Conservation (phyloP, 2,329 filamentous ascomycete genomes). For the Paraphoma sp. region DNA sequence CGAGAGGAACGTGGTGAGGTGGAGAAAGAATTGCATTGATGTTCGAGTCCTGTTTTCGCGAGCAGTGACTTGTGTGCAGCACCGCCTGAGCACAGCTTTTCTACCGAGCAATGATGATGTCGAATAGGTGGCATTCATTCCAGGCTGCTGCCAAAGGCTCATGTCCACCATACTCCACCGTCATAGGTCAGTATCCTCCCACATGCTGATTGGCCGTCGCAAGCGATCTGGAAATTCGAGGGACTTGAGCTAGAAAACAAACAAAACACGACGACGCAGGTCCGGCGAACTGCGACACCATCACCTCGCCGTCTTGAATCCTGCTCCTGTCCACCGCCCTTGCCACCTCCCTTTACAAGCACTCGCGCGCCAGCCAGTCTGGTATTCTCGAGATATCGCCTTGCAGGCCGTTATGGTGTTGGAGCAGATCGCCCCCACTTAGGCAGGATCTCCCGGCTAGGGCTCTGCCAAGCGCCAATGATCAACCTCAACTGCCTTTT, state of each 20-base stretch:
- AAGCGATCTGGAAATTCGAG: no score
- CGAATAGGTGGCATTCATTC: neutral
- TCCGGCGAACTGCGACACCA: neutral
- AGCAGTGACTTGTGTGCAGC: neutral
- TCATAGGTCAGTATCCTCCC: neutral
- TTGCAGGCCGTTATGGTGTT: neutral
- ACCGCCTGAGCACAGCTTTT: no score
- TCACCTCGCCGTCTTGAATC: neutral
- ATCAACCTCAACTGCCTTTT: conserved; percentile 4
- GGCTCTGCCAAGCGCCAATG: conserved; percentile 8
- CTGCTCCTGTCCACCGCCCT: neutral
- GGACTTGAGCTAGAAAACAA: no score
- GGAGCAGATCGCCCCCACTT: conserved; percentile 3
- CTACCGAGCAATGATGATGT: neutral
- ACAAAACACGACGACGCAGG: neutral
- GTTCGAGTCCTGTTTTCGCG: neutral
- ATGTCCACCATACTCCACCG: neutral
- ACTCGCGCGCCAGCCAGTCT: neutral
- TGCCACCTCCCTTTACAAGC: conserved; percentile 9
- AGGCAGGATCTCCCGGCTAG: conserved; percentile 1
- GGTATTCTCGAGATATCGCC: neutral
- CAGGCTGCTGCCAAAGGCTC: neutral
- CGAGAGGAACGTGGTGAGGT: conserved; percentile 7
- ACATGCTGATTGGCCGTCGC: neutral
- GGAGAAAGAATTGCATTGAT: conserved; percentile 2